Evolutionary conservation across 2,329 filamentous ascomycete genomes (phyloP).

Genomic region (Didymella exigua): DNA sequence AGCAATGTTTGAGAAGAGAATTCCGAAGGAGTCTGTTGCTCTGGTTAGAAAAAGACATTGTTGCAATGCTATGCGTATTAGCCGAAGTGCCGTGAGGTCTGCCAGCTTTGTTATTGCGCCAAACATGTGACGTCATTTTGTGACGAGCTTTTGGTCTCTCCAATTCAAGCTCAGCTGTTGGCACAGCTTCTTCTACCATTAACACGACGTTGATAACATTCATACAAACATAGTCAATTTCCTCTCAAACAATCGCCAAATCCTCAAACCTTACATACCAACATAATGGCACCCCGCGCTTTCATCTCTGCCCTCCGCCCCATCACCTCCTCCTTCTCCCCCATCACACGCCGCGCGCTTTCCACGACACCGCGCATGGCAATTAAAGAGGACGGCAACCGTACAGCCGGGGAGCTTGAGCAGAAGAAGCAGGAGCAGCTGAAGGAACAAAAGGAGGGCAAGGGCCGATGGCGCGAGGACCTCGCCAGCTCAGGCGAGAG

Average conservation of each 20-base stretch:
- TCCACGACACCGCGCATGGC: conserved; percentile 36
- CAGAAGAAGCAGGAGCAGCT: conserved; percentile 53
- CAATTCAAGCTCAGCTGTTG: neutral
- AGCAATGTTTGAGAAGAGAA: no score
- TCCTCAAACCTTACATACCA: neutral
- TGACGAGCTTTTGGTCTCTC: conserved; percentile 5
- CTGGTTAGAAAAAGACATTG: no score
- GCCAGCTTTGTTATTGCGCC: neutral
- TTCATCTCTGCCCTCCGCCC: conserved; percentile 22
- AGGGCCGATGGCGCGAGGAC: conserved; percentile 53
- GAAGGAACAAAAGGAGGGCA: conserved; percentile 50
- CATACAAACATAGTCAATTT: neutral
- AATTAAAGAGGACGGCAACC: conserved; percentile 51
- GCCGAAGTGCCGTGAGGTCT: conserved; percentile 2
- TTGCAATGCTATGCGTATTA: no score
- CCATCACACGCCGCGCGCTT: conserved; percentile 34
- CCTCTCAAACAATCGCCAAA: neutral
- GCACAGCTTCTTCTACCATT: neutral
- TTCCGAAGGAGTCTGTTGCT: no score
- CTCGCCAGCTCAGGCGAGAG: conserved; percentile 51
- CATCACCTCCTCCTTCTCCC: conserved; percentile 9
- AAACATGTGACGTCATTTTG: conserved; percentile 8
- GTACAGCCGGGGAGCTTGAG: conserved; percentile 50
- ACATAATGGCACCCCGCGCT: conserved; percentile 24
- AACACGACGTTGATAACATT: neutral